These are phyloP conservation scores for Stenocarpella maydis DNA, from an alignment of 2,329 filamentous ascomycete species.

Conservation along the genomic window DNA sequence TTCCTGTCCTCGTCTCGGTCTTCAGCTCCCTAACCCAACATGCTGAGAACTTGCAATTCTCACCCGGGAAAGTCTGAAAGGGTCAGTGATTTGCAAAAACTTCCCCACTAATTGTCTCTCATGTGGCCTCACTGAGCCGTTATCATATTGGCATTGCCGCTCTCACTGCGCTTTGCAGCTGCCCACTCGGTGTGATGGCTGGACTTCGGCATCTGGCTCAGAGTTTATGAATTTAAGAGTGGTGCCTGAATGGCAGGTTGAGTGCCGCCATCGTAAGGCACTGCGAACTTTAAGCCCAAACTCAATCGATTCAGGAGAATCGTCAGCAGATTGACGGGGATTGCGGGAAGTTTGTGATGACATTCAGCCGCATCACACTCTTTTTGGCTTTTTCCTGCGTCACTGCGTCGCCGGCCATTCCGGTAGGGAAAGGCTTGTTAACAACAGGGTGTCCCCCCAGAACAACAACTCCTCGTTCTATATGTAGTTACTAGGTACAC, in stretches of 20 bases:
- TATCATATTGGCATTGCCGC: not conserved
- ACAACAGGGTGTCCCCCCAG: not conserved
- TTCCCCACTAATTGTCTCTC: too few relatives aligned
- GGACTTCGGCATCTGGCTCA: not conserved
- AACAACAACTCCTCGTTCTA: not conserved
- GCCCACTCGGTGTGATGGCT: not conserved
- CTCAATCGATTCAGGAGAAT: constrained; percentile 6
- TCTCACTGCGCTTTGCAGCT: not conserved
- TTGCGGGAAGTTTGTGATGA: not conserved
- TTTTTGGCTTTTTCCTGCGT: not conserved
- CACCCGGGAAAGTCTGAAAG: too few relatives aligned
- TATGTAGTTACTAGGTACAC: too few relatives aligned
- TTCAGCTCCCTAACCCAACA: too few relatives aligned
- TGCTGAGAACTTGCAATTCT: too few relatives aligned
- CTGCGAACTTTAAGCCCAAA: not conserved
- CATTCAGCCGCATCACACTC: not conserved
- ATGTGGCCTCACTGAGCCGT: not conserved
- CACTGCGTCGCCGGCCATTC: not conserved
- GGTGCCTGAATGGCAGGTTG: not conserved
- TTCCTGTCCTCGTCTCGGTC: not conserved
- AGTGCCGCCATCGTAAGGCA: not conserved
- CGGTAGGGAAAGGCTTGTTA: not conserved
- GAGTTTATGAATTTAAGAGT: not conserved
- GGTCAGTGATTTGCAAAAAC: too few relatives aligned
- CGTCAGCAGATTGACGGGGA: not conserved